These are phyloP conservation scores for Pilatotrama ljubarskyi DNA, from an alignment of 768 basidiomycete genomes.

Conservation along the genomic window DNA sequence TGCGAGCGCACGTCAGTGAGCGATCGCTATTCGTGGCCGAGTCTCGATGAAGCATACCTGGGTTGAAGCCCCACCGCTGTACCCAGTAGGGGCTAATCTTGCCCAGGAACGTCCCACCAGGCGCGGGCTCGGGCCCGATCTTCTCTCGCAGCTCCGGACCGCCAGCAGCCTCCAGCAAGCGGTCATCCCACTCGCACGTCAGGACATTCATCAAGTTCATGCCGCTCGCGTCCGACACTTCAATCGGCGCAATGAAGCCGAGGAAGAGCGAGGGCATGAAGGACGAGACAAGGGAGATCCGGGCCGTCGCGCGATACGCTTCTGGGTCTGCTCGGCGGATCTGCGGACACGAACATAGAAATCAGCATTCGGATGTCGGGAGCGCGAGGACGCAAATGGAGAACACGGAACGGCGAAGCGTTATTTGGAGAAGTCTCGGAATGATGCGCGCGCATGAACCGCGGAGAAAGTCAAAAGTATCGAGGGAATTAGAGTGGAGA, in stretches of 20 bases:
- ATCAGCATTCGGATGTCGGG: slow-evolving; percentile 7
- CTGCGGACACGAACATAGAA: slow-evolving; percentile 35
- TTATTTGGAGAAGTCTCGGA: slow-evolving; percentile 1
- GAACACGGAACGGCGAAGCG: background rate
- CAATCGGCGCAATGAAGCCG: slow-evolving; percentile 74
- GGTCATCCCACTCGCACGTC: slow-evolving; percentile 71
- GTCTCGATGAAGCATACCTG: slow-evolving; percentile 42
- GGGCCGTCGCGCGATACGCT: slow-evolving; percentile 57
- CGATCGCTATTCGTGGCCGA: background rate
- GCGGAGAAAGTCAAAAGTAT: slow-evolving; percentile 7
- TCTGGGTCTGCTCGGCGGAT: slow-evolving; percentile 55
- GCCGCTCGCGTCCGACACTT: slow-evolving; percentile 86
- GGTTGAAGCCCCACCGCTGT: slow-evolving; percentile 70
- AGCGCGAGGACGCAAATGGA: background rate
- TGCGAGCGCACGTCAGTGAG: slow-evolving; percentile 23
- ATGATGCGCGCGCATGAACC: slow-evolving; percentile 8
- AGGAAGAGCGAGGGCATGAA: slow-evolving; percentile 84
- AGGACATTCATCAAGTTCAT: slow-evolving; percentile 87
- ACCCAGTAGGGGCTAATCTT: slow-evolving; percentile 70
- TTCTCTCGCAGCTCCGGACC: slow-evolving; percentile 66
- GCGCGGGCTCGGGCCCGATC: slow-evolving; percentile 75
- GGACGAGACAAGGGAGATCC: slow-evolving; percentile 80
- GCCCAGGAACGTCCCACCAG: slow-evolving; percentile 68
- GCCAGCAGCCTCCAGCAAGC: slow-evolving; percentile 65
- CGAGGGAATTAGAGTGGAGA: background rate